Evolutionary conservation across 345 rosid species (phyloP).

Genomic region (Excoecaria cochinchinensis): DNA sequence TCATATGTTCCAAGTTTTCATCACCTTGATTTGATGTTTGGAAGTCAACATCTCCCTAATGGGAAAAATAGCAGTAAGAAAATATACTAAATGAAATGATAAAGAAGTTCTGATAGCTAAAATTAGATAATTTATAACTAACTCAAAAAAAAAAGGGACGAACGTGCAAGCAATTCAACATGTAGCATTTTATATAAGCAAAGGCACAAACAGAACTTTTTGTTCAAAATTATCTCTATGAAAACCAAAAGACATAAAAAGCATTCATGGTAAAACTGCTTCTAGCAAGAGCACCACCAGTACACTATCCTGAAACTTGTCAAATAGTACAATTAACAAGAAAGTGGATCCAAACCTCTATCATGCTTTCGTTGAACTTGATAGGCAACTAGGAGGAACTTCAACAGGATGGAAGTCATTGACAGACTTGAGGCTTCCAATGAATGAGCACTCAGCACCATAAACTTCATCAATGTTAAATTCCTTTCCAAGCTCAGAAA

Average conservation of each 20-base stretch:
- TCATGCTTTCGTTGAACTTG: slow-evolving; percentile 64
- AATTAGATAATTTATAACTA: neutral
- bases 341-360: slow-evolving; percentile 55
- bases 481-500: slow-evolving; percentile 69
- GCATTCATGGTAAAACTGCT: neutral
- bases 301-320: neutral
- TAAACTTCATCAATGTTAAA: slow-evolving; percentile 84
- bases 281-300: neutral
- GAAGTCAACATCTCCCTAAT: slow-evolving; percentile 44
- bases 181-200: no score
- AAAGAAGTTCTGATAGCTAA: neutral
- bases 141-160: neutral
- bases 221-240: no score
- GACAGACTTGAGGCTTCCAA: slow-evolving; percentile 81
- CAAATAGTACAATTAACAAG: neutral
- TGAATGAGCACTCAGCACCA: slow-evolving; percentile 70
- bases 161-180: neutral
- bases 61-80: neutral
- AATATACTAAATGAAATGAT: neutral
- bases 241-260: no score
- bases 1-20: slow-evolving; percentile 24
- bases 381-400: slow-evolving; percentile 65
- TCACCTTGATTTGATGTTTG: slow-evolving; percentile 23
- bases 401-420: slow-evolving; percentile 66
- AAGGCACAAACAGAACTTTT: no score